phyloP scores from a whole-genome alignment of 192 early-diverging fungal genomes.

The Entophlyctis luteolus region DNA sequence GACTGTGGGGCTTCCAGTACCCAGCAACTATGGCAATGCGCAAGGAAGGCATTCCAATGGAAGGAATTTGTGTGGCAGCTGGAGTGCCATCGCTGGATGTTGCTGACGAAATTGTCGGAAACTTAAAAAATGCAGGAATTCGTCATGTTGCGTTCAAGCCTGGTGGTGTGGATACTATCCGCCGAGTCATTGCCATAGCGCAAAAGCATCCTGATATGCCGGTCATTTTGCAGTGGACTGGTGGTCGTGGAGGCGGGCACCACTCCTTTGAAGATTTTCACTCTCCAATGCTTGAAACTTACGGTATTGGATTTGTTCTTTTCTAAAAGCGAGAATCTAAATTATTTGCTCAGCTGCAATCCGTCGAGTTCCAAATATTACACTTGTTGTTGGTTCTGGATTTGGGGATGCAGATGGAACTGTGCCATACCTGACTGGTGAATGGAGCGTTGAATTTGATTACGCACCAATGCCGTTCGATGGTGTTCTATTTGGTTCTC shows the following conservation, averaged over 20 bases:
- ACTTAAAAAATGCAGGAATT: constrained; percentile 70
- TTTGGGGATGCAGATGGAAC: constrained; percentile 85
- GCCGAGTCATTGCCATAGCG: constrained; percentile 80
- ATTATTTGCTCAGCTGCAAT: constrained; percentile 58
- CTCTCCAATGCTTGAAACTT: constrained; percentile 82
- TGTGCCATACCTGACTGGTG: constrained; percentile 86
- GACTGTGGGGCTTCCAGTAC: constrained; percentile 91
- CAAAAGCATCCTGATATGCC: constrained; percentile 76
- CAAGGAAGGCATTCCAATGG: constrained; percentile 78
- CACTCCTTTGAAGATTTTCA: constrained; percentile 96
- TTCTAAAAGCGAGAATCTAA: neutral
- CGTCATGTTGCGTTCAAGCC: constrained; percentile 85
- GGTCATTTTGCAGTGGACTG: constrained; percentile 92
- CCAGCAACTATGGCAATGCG: constrained; percentile 75
- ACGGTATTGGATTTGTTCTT: constrained; percentile 30
- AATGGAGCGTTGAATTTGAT: constrained; percentile 78
- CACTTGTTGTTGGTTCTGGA: constrained; percentile 85
- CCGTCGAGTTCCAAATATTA: constrained; percentile 72
- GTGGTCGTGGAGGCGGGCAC: constrained; percentile 92
- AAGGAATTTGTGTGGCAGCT: constrained; percentile 86
- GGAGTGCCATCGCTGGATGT: constrained; percentile 84
- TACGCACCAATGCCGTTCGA: constrained; percentile 93
- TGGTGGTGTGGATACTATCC: constrained; percentile 71
- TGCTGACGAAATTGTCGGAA: constrained; percentile 74
- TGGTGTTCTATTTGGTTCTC: constrained; percentile 92